Evolutionary conservation across 2,329 filamentous ascomycete genomes (phyloP), one percentile per base, ranked within the genome.

Genomic region (Huntiella bhutanensis): DNA sequence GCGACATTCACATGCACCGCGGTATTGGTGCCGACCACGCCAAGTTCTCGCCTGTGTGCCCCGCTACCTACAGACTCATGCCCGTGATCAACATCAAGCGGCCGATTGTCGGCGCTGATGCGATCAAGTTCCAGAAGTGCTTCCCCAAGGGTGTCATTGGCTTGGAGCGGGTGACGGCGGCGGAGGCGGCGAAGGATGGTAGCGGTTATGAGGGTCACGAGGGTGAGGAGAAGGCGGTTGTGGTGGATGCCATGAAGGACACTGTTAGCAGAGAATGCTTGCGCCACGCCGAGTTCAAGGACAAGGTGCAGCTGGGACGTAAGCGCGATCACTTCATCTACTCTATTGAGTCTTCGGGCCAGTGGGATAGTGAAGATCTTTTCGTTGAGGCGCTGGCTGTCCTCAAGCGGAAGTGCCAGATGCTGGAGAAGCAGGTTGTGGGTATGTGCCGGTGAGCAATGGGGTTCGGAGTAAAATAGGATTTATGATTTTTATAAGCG

Each of bases 261-360:
- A 96, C 88, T 0, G 88, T 98, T 51, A 92, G 82, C 62, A 75
- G 91, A 54, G 92, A 98, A 65, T 91, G 82, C 57, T 64, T 98
- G 58, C 77, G 91, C 43, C 88, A 98, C 59, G 71, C 79, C 19
- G 91, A 96, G 64, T 96, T 98, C 65, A 76, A 91, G 63, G 83
- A 78, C 59, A 98, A 95, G 68, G 91, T 98, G 52, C 87, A 86
- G 68, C 74, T 98, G 32, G 91, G 91, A 38, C 73, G 92, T 46
- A 69, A 86, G 55, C 71, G 86, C 53, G 91, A 98, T 61, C 92
- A 98, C 65, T 98, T 98, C 62, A 96, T 98, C 62, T 98, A 91
- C 69, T 81, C 77, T 46, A 72, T 98, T 33, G 91, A 98, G 69
- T 95, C 87, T 67, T 80, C 85, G 0, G 92, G 91, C 4, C 91